Evolutionary conservation across 169 alveolate genomes (phyloP), one percentile per base, ranked within the genome.

Genomic region (Theileria annulata): DNA sequence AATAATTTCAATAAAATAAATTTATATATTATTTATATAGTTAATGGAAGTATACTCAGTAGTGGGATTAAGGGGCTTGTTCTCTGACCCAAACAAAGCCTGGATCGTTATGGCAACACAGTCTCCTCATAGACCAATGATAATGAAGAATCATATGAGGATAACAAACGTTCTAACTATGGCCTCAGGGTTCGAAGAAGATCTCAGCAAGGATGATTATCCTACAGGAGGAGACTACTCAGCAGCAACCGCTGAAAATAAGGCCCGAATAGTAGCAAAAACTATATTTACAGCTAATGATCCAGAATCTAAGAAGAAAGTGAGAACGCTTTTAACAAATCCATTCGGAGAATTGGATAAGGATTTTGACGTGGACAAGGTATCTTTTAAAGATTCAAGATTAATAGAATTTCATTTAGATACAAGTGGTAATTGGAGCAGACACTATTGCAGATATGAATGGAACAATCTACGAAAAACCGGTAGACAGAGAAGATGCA

Each of bases 131-230:
- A 69, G 90, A 0, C 78, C 87, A 19, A 13, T 13, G 30, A 64
- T 84, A 13, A 35, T 84, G 63, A 54, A 71, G 30, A 67, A 77
- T 33, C 71, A 72, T 33, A 28, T 84, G 6, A 67, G 79, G 64
- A 19, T 84, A 17, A 48, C 33, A 0, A 84, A 84, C 33, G 25
- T 76, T 0, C 48, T 84, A 51, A 30, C 64, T 21, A 70, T 84
- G 70, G 68, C 64, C 21, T 90, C 94, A 9, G 88, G 88, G 35
- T 90, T 90, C 74, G 87, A 86, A 30, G 94, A 90, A 80, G 84
- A 87, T 59, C 73, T 90, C 77, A 87, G 79, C 60, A 90, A 90
- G 76, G 23, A 49, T 10, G 48, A 49, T 17, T 87, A 74, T 83
- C 28, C 83, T 4, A 35, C 35, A 58, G 88, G 80, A 30, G 94